Evolutionary conservation across 1,284 basidiomycete species (phyloP), one percentile per base, ranked within the genome.

Genomic region (Ceratobasidium sp.): DNA sequence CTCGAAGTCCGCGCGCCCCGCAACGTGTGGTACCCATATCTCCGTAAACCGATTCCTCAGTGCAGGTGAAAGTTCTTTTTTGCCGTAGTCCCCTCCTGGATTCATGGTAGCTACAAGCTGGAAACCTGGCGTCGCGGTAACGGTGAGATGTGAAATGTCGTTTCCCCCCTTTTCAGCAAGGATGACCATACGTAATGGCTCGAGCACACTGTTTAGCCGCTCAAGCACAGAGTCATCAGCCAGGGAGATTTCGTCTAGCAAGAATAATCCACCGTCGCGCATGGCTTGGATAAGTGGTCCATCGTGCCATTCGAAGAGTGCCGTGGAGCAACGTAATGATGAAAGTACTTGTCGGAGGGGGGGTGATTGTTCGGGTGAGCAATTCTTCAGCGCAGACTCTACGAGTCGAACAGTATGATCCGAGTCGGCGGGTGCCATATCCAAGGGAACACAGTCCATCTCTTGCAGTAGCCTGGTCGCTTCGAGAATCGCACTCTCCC

Each of bases 141-240:
- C 85, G 16, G 87, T 86, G 24, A 92, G 88, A 76, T 91, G 85
- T 48, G 91, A 90, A 14, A 89, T 84, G 75, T 91, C 88, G 46
- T 87, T 88, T 4, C 94, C 95, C 0, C 95, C 95, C 73, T 91
- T 92, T 82, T 99, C 98, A 1, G 98, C 97, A 9, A 99, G 87
- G 1, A 98, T 92, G 34, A 99, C 89, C 0, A 90, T 94, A 34
- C 98, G 88, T 0, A 88, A 91, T 0, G 96, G 92, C 80, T 99
- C 98, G 31, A 99, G 86, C 19, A 98, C 97, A 77, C 95, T 98
- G 82, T 99, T 99, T 74, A 99, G 87, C 51, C 98, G 90, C 81
- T 99, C 98, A 0, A 99, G 89, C 1, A 99, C 98, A 0, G 96
- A 98, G 81, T 99, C 98, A 80, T 99, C 98, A 0, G 98, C 98